Evolutionary conservation across 768 basidiomycete species (phyloP), one percentile per base, ranked within the genome.

Genomic region (Nidularia pulvinata): DNA sequence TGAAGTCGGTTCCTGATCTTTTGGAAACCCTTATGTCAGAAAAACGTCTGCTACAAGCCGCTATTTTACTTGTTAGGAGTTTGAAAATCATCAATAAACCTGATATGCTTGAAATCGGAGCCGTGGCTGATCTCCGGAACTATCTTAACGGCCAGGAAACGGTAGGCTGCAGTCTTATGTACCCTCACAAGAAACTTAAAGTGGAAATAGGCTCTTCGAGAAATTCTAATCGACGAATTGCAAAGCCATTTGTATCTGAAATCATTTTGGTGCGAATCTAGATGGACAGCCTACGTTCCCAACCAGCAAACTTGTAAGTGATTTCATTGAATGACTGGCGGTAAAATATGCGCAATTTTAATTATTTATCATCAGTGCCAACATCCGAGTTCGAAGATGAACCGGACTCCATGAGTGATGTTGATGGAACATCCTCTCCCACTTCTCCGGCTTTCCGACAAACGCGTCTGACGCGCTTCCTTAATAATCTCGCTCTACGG

Each of bases 231-330:
- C 6, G 97, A 99, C 59, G 97, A 99, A 64, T 79, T 99, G 10
- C 95, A 98, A 64, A 93, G 86, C 59, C 97, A 99, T 69, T 72
- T 99, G n/a, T 99, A 97, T 69, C 83, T 99, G 55, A 97, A 96
- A 64, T 92, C 90, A 1, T 96, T 94, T 67, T 97, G 95, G 86
- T 95, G 93, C 64, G 96, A 98, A 59, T 82, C 86, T 5, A 85
- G 96, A 33, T 99, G 97, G 97, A 77, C 84, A 14, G 71, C 90
- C 1, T 98, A 97, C 66, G 72, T 80, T 9, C 85, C 88, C 0
- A 88, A 89, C 50, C 97, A 98, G 65, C 81, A 84, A 52, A 69
- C 71, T 9, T 79, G 95, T 95, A 62, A 71, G 91, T 73, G 7
- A 33, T 46, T 11, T 19, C 19, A 19, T 19, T 19, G 19, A 19